phyloP scores from a whole-genome alignment of 352 stramenopile species.

The Globisporangium heterothallicum region DNA sequence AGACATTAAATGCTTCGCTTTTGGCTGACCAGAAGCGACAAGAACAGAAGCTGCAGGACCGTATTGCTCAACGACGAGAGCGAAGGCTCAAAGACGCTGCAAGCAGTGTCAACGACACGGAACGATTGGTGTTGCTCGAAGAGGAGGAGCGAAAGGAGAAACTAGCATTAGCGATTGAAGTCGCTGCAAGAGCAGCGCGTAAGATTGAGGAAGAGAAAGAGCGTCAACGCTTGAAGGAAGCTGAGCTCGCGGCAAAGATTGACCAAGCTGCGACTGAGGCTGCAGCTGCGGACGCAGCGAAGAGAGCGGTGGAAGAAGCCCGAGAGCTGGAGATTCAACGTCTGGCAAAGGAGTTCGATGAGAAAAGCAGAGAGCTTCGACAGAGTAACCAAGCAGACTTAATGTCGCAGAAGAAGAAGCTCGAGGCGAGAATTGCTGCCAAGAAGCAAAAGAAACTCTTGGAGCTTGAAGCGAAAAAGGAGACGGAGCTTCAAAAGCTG shows the following conservation, averaged over 20 bases:
- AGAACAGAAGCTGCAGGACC: constrained; percentile 62
- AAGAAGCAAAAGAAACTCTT: constrained; percentile 76
- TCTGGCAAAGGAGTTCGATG: constrained; percentile 57
- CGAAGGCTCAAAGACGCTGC: constrained; percentile 32
- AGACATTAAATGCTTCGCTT: constrained; percentile 34
- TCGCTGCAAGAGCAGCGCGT: constrained; percentile 24
- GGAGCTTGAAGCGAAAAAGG: constrained; percentile 66
- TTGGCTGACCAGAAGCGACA: constrained; percentile 51
- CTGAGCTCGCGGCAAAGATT: constrained; percentile 31
- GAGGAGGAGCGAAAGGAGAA: constrained; percentile 28
- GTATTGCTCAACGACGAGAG: constrained; percentile 44
- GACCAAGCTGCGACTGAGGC: constrained; percentile 31
- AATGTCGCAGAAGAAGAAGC: constrained; percentile 55
- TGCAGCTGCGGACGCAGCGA: constrained; percentile 29
- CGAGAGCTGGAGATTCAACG: constrained; percentile 49
- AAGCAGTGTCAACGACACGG: constrained; percentile 16
- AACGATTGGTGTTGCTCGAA: constrained; percentile 24
- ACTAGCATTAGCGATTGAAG: constrained; percentile 21
- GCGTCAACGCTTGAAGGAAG: constrained; percentile 45
- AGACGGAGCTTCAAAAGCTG: constrained; percentile 45
- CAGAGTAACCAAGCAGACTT: constrained; percentile 55
- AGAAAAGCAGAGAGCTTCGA: constrained; percentile 48
- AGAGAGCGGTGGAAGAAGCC: constrained; percentile 41
- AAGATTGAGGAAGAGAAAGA: constrained; percentile 49
- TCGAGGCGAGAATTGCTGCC: constrained; percentile 62